phyloP scores from a whole-genome alignment of 1,139 yeast genomes.

The Blastobotrys serpentis region DNA sequence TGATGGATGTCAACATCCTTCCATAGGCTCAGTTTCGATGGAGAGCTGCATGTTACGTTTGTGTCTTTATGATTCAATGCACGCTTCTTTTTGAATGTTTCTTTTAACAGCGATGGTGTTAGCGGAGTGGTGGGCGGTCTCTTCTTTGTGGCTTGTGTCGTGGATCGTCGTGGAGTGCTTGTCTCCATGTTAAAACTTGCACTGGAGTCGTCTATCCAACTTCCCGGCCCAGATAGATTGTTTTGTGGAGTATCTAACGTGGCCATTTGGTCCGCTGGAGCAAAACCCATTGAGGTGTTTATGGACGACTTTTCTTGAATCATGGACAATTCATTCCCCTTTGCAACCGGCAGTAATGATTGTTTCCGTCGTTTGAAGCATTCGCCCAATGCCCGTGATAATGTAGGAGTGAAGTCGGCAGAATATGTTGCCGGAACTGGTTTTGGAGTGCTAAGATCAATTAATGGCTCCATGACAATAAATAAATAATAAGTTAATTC shows the following conservation, averaged over 20 bases:
- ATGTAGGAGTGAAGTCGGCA: constrained; percentile 28
- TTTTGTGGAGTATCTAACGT: constrained; percentile 3
- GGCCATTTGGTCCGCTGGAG: constrained; percentile 4
- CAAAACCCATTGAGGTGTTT: constrained; percentile 4
- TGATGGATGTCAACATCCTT: background rate
- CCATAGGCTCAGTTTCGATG: constrained; percentile 7
- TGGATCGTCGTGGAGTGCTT: constrained; percentile 8
- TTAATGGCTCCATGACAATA: constrained; percentile 22
- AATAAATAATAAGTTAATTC: background rate
- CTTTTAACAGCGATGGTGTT: constrained; percentile 23
- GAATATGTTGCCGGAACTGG: constrained; percentile 12
- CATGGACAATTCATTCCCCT: constrained; percentile 1
- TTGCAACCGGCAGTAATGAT: constrained; percentile 19
- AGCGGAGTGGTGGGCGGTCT: constrained; percentile 25
- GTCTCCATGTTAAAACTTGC: constrained; percentile 2
- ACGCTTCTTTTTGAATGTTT: constrained; percentile 12
- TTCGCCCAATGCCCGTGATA: constrained; percentile 27
- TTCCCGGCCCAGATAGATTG: constrained; percentile 1
- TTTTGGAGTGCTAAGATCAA: constrained; percentile 29
- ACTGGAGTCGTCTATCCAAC: background rate
- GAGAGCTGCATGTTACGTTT: background rate
- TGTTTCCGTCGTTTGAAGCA: constrained; percentile 26
- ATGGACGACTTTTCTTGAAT: background rate
- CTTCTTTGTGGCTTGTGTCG: constrained; percentile 14
- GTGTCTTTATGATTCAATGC: constrained; percentile 6